Evolutionary conservation across 257 asterid species (phyloP).

Genomic region (Solanum appendiculatum): DNA sequence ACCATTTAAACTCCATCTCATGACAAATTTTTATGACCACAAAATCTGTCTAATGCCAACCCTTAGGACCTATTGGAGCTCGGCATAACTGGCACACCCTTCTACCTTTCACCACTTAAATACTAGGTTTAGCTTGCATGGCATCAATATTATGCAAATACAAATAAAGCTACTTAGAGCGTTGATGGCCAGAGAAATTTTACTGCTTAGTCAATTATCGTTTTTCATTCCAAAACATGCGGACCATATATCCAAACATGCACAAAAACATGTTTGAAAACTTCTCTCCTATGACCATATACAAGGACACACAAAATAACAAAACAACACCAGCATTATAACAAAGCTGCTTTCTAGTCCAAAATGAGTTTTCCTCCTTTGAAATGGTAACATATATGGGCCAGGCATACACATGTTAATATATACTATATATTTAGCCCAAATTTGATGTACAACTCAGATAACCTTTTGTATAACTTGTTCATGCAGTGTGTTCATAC

Average conservation of each 20-base stretch:
- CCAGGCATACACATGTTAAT: background rate
- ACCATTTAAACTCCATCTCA: background rate
- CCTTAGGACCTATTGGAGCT: background rate
- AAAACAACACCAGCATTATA: background rate
- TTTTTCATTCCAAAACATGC: background rate
- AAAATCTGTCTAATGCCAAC: background rate
- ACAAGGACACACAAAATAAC: background rate
- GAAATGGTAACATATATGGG: background rate
- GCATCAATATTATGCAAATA: background rate
- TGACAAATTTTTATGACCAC: background rate
- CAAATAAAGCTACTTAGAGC: background rate
- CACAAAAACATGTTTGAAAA: background rate
- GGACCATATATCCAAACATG: background rate
- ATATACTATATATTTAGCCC: background rate
- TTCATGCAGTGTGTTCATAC: background rate
- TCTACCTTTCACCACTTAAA: background rate
- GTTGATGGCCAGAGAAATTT: background rate
- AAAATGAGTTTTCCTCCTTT: background rate
- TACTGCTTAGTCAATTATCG: background rate
- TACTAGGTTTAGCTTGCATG: background rate
- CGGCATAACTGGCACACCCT: background rate
- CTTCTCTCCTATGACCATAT: background rate
- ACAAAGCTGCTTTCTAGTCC: background rate
- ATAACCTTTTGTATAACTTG: background rate
- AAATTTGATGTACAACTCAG: background rate